phyloP scores from a whole-genome alignment of 257 asterid genomes.

The Rauvolfia tetraphylla region DNA sequence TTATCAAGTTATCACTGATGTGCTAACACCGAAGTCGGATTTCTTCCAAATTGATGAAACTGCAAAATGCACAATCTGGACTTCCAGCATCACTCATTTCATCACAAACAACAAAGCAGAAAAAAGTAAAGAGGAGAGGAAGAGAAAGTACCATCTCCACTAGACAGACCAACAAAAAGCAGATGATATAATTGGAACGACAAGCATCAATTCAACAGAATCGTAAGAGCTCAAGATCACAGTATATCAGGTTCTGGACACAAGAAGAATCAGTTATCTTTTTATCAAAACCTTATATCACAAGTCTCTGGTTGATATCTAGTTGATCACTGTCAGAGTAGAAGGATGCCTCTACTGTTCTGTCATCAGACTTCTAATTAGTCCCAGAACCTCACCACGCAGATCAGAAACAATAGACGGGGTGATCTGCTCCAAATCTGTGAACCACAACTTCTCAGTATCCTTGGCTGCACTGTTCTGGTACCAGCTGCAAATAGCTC shows the following conservation, averaged over 20 bases:
- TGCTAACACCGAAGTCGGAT: no score
- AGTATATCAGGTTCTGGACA: neutral
- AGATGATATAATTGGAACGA: neutral
- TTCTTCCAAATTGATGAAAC: neutral
- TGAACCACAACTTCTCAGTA: slow-evolving; percentile 44
- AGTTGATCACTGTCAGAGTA: neutral
- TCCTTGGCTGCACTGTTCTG: slow-evolving; percentile 25
- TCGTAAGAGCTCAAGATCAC: neutral
- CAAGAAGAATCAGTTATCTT: neutral
- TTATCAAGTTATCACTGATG: neutral
- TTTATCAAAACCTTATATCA: neutral
- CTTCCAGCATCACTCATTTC: neutral
- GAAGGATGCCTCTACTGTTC: slow-evolving; percentile 11
- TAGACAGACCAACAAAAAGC: neutral
- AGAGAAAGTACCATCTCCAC: neutral
- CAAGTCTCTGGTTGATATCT: neutral
- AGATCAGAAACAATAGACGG: slow-evolving; percentile 43
- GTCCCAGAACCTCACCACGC: slow-evolving; percentile 53
- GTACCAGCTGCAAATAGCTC: slow-evolving; percentile 60
- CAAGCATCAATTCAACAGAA: neutral
- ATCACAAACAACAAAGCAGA: neutral
- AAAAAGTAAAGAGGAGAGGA: no score
- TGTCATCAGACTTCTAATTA: slow-evolving; percentile 47
- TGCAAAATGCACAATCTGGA: neutral
- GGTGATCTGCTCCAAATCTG: slow-evolving; percentile 41